phyloP scores from a whole-genome alignment of 495 filamentous ascomycete genomes.

The Choiromyces venosus region DNA sequence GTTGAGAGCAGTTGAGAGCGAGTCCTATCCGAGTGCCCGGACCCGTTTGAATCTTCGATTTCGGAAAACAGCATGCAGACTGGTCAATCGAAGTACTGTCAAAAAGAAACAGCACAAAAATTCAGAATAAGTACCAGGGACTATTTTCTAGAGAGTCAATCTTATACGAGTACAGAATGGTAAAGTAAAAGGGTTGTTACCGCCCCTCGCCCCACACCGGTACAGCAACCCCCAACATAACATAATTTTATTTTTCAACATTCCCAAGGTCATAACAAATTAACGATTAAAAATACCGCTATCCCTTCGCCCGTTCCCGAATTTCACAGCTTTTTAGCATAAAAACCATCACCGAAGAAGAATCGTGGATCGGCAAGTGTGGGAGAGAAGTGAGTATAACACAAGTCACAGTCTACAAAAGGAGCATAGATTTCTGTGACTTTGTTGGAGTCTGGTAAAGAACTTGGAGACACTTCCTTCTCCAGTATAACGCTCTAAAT shows the following conservation, averaged over 20 bases:
- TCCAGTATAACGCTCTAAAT: too few species aligned
- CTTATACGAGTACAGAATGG: slow-evolving; percentile 1
- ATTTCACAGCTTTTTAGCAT: too few species aligned
- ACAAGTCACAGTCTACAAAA: too few species aligned
- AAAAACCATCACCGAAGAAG: too few species aligned
- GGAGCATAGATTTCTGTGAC: too few species aligned
- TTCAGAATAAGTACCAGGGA: background rate
- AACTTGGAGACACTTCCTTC: too few species aligned
- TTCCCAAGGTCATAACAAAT: background rate
- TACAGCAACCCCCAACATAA: background rate
- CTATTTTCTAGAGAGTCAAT: background rate
- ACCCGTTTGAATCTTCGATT: slow-evolving; percentile 35
- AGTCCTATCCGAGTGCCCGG: slow-evolving; percentile 29
- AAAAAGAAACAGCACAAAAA: slow-evolving; percentile 12
- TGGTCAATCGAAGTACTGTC: slow-evolving; percentile 21
- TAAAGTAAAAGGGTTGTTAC: background rate
- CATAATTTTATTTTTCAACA: background rate
- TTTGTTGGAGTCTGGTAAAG: too few species aligned
- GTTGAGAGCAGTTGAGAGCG: too few species aligned
- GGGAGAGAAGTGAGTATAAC: too few species aligned
- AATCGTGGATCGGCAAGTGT: too few species aligned
- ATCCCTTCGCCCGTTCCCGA: too few species aligned
- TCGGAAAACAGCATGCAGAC: slow-evolving; percentile 29
- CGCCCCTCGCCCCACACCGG: background rate
- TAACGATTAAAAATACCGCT: background rate